Conservation (phyloP, 2,329 filamentous ascomycete genomes). For the Coniochaeta hoffmannii region DNA sequence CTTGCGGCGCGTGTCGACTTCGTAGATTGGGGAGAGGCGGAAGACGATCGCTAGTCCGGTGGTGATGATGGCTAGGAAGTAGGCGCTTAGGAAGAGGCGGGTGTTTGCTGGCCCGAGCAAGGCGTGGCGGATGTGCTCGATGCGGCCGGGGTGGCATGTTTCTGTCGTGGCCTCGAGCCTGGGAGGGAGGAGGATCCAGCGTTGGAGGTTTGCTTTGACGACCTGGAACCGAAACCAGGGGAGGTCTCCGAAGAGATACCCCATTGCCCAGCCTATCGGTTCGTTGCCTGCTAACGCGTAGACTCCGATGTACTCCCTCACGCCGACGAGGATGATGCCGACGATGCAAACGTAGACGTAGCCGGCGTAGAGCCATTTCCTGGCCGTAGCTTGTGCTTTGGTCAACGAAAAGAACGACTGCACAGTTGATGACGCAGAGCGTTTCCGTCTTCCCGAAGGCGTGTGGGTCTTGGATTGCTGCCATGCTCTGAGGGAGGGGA, state of each 20-base stretch:
- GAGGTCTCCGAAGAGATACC: slow-evolving; percentile 80
- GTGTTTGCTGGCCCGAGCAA: slow-evolving; percentile 71
- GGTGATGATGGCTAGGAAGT: slow-evolving; percentile 64
- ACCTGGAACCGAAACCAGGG: slow-evolving; percentile 65
- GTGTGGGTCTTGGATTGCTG: slow-evolving; percentile 42
- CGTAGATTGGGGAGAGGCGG: slow-evolving; percentile 65
- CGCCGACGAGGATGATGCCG: slow-evolving; percentile 58
- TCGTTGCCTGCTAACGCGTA: slow-evolving; percentile 66
- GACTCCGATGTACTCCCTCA: slow-evolving; percentile 61
- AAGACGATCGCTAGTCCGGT: slow-evolving; percentile 70
- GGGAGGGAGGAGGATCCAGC: slow-evolving; percentile 68
- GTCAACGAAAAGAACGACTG: slow-evolving; percentile 77
- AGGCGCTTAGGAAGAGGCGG: slow-evolving; percentile 66
- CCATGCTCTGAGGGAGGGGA: slow-evolving; percentile 34
- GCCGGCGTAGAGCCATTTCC: slow-evolving; percentile 77
- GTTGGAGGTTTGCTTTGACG: slow-evolving; percentile 58
- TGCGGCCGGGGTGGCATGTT: slow-evolving; percentile 48
- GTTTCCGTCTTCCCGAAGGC: slow-evolving; percentile 57
- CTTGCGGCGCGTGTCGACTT: slow-evolving; percentile 93
- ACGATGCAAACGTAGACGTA: slow-evolving; percentile 68
- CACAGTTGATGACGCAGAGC: slow-evolving; percentile 55
- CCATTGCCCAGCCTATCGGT: slow-evolving; percentile 85
- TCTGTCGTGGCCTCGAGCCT: slow-evolving; percentile 23
- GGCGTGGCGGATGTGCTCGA: slow-evolving; percentile 56
- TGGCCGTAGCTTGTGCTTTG: slow-evolving; percentile 62